phyloP scores from a whole-genome alignment of 345 rosid species.

The Sisymbrium altissimum region DNA sequence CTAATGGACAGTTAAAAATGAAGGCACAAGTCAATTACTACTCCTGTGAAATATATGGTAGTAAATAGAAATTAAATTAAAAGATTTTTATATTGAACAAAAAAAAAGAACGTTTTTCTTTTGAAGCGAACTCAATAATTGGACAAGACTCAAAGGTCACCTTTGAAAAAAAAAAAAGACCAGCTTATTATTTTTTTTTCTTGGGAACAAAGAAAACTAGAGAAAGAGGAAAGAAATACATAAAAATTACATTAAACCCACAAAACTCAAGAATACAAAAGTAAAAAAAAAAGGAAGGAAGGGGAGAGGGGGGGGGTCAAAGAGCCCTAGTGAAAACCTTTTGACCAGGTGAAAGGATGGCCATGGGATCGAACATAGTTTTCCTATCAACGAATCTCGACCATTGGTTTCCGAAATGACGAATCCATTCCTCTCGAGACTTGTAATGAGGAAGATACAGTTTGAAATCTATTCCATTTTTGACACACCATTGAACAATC shows the following conservation, averaged over 20 bases:
- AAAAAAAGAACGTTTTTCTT: not conserved
- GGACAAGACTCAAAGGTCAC: conserved; percentile 7
- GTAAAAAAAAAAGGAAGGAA: not conserved
- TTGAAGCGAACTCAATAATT: conserved; percentile 4
- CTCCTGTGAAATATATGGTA: not conserved
- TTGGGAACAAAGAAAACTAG: not conserved
- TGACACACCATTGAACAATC: conserved; percentile 52
- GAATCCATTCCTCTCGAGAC: conserved; percentile 67
- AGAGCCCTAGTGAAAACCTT: conserved; percentile 57
- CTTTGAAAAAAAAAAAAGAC: not conserved
- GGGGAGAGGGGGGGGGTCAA: not conserved
- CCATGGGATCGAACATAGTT: conserved; percentile 70
- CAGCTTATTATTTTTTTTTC: conserved; percentile 2
- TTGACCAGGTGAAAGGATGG: conserved; percentile 90
- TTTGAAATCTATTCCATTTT: conserved; percentile 66
- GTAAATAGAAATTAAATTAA: not conserved
- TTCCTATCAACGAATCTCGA: conserved; percentile 62
- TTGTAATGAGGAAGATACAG: conserved; percentile 84
- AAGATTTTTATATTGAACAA: not conserved
- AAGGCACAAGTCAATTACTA: not conserved
- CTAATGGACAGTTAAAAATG: not conserved
- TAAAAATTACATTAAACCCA: conserved; percentile 5
- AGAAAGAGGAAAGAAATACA: not conserved
- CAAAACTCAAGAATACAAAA: conserved; percentile 14
- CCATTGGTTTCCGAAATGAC: conserved; percentile 85